Conservation (phyloP, 768 basidiomycete genomes). For the Phylloporus arenicola region DNA sequence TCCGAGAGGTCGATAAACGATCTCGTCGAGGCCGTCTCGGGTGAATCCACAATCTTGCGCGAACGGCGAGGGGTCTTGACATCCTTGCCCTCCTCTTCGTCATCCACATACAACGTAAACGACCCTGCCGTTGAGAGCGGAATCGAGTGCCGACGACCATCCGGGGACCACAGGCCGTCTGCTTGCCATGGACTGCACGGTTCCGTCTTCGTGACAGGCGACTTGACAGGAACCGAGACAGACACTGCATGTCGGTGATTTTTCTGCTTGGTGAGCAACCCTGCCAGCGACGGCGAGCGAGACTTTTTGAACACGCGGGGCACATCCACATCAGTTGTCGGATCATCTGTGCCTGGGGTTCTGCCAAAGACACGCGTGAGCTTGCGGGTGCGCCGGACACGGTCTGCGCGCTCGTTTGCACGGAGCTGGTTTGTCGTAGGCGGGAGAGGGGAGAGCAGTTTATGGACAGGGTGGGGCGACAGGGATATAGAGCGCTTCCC, state of each 20-base stretch:
- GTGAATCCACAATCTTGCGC: constrained; percentile 11
- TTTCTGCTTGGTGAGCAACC: constrained; percentile 28
- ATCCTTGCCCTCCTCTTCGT: constrained; percentile 1
- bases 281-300: constrained; percentile 22
- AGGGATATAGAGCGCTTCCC: constrained; percentile 26
- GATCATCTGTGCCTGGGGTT: constrained; percentile 46
- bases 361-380: constrained; percentile 77
- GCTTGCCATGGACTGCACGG: constrained; percentile 32
- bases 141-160: constrained; percentile 48
- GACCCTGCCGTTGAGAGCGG: constrained; percentile 45
- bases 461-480: constrained; percentile 21
- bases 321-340: constrained; percentile 24
- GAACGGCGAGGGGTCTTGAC: constrained; percentile 2
- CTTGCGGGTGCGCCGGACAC: constrained; percentile 69
- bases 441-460: constrained; percentile 34
- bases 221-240: constrained; percentile 22
- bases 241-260: constrained; percentile 30
- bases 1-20: constrained; percentile 67
- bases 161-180: constrained; percentile 26
- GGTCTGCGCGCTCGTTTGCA: constrained; percentile 62
- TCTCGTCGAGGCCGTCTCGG: constrained; percentile 28
- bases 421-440: constrained; percentile 66
- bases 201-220: constrained; percentile 18
- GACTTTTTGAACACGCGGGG: constrained; percentile 16
- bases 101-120: constrained; percentile 26